phyloP scores from a whole-genome alignment of 176 grass and related monocot species.

The Hordeum marinum region DNA sequence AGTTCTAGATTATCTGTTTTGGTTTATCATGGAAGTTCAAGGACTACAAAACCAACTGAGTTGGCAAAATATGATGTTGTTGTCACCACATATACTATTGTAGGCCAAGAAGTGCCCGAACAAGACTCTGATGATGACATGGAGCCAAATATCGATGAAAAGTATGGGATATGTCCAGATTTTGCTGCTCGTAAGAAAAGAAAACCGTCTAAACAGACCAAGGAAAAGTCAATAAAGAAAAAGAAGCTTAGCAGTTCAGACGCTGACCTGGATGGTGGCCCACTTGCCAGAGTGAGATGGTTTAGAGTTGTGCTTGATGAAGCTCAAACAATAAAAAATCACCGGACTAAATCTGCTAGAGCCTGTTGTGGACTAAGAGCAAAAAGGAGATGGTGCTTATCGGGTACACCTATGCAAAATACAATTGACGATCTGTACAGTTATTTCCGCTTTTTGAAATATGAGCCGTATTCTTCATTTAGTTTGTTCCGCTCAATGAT shows the following conservation, averaged over 20 bases:
- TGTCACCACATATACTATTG: slow-evolving; percentile 82
- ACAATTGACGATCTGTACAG: slow-evolving; percentile 91
- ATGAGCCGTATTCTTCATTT: slow-evolving; percentile 63
- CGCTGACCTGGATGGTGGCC: slow-evolving; percentile 40
- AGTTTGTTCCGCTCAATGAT: slow-evolving; percentile 47
- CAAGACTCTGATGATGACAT: slow-evolving; percentile 52
- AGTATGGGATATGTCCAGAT: slow-evolving; percentile 20
- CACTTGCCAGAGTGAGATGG: slow-evolving; percentile 87
- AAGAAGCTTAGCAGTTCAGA: slow-evolving; percentile 38
- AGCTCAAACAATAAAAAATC: slow-evolving; percentile 97
- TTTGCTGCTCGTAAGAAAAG: slow-evolving; percentile 52
- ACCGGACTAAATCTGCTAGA: slow-evolving; percentile 64
- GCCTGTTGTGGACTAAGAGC: slow-evolving; percentile 78
- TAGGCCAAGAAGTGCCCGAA: slow-evolving; percentile 79
- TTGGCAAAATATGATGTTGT: slow-evolving; percentile 86
- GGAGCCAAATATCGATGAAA: slow-evolving; percentile 48
- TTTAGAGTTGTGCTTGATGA: slow-evolving; percentile 95
- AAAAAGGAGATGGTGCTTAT: slow-evolving; percentile 91
- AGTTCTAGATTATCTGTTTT: slow-evolving; percentile 71
- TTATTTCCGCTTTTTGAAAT: slow-evolving; percentile 94
- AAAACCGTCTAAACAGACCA: slow-evolving; percentile 25
- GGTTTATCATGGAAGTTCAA: slow-evolving; percentile 87
- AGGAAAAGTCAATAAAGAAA: slow-evolving; percentile 54
- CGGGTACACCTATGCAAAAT: slow-evolving; percentile 95
- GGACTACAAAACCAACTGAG: slow-evolving; percentile 68